Evolutionary conservation across 1,284 basidiomycete genomes (phyloP).

Genomic region (Trichosporon ovoides): DNA sequence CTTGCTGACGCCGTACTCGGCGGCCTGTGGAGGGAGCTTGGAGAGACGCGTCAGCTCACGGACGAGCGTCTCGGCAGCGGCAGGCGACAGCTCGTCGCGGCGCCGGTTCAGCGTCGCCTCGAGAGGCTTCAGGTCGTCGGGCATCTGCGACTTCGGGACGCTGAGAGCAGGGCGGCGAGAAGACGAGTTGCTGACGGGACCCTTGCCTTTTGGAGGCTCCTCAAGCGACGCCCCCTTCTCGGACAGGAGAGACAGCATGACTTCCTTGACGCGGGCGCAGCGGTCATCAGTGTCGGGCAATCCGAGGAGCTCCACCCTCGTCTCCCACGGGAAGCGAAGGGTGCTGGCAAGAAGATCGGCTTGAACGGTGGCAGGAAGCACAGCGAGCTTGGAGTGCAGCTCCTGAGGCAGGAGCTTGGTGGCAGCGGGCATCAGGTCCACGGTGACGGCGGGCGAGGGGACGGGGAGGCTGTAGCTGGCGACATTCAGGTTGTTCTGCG

Average conservation of each 20-base stretch:
- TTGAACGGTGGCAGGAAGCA: conserved; percentile 31
- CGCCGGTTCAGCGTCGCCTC: conserved; percentile 22
- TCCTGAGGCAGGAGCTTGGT: conserved; percentile 31
- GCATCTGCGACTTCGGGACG: conserved; percentile 17
- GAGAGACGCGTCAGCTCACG: conserved; percentile 34
- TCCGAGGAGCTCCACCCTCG: conserved; percentile 34
- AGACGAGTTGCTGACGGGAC: not conserved
- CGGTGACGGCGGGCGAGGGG: conserved; percentile 16
- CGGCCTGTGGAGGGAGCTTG: conserved; percentile 41
- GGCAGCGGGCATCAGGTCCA: conserved; percentile 34
- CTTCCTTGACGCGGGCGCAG: conserved; percentile 25
- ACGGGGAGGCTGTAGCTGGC: conserved; percentile 38
- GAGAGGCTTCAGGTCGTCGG: conserved; percentile 39
- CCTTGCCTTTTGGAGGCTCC: conserved; percentile 5
- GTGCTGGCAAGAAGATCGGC: conserved; percentile 40
- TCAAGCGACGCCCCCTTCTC: conserved; percentile 22
- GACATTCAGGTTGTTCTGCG: conserved; percentile 30
- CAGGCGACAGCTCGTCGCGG: conserved; percentile 24
- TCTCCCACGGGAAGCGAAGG: conserved; percentile 36
- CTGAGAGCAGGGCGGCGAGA: not conserved
- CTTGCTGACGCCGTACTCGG: conserved; percentile 42
- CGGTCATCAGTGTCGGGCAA: conserved; percentile 32
- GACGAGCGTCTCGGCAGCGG: conserved; percentile 26
- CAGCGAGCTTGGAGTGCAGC: conserved; percentile 32
- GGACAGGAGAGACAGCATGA: conserved; percentile 25